Evolutionary conservation across 768 basidiomycete genomes (phyloP), one percentile per base, ranked within the genome.

Genomic region (Leccinellum rugosiceps): DNA sequence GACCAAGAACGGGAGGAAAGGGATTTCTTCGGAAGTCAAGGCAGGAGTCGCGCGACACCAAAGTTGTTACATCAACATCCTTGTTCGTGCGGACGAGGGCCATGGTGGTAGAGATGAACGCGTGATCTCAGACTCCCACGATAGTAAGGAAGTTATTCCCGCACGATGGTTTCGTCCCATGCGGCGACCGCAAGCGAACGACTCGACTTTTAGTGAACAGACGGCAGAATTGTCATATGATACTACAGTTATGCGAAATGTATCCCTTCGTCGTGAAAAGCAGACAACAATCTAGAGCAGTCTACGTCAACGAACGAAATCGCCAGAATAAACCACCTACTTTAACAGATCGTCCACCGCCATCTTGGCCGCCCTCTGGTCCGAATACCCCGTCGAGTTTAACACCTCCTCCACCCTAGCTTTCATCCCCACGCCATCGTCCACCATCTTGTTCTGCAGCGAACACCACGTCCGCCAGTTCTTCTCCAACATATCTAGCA

Each of bases 391-490:
- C 5, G 85, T 84, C 52, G 90, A 85, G 6, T 77, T 73, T 21
- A 96, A 74, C 50, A 95, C 85, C 61, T 83, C 77, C 58, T 94
- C 90, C 5, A 95, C 80, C 51, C 84, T 81, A 23, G 74, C 72
- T 68, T 84, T 85, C 71, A 95, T 92, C 51, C 85, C 76, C 21
- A 85, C 76, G 47, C 82, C 81, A 56, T 90, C 87, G 47, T 88
- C 82, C 81, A 56, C 90, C 87, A 46, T 88, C 89, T 83, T 81
- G 63, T 87, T 78, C 62, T 88, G 86, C 65, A 90, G 80, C 3
- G 94, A 84, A 67, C 90, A 87, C 93, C 92, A 97, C 28, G 94
- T 96, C 73, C 86, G 83, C 79, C 89, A 89, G 70, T 98, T 98
- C 65, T 85, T 84, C 73, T 97, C 94, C 60, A 98, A 74, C 90